These are phyloP conservation scores for Microascus cirrosus DNA, from an alignment of 2,329 filamentous ascomycete genomes.

Conservation along the genomic window DNA sequence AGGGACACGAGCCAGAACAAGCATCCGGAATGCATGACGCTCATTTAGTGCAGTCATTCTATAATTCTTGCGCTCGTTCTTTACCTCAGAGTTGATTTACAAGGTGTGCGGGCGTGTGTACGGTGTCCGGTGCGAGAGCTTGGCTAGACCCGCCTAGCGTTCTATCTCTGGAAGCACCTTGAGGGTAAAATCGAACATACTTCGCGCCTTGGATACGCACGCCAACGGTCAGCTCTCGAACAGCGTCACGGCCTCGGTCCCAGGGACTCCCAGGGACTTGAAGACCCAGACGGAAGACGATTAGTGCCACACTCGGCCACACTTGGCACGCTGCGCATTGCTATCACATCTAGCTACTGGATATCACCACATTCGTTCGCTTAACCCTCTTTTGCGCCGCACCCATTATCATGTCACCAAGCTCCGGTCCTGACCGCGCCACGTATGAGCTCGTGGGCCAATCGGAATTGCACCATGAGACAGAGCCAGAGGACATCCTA, in stretches of 20 bases:
- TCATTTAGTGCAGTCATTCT: background rate
- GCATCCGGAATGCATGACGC: background rate
- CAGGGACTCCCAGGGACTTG: too few relatives aligned
- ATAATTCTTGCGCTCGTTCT: background rate
- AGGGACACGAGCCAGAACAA: background rate
- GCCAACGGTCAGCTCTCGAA: too few relatives aligned
- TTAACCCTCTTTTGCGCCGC: background rate
- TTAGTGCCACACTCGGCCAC: background rate
- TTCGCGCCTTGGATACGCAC: too few relatives aligned
- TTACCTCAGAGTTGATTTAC: too few relatives aligned
- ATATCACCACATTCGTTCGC: background rate
- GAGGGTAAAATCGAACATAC: too few relatives aligned
- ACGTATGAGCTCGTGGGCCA: constrained; percentile 3
- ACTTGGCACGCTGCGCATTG: background rate
- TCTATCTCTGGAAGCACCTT: background rate
- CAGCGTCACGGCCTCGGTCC: too few relatives aligned
- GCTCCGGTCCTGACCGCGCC: background rate
- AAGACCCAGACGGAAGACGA: background rate
- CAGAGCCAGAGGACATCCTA: background rate
- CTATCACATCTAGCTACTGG: background rate
- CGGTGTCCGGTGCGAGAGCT: background rate
- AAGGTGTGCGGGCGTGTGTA: background rate
- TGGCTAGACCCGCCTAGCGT: background rate
- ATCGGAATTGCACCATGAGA: background rate
- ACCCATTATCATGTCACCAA: background rate